Percentiles rank a stretch among this genome's conserved stretches.
phyloP scores from a whole-genome alignment of 2,329 filamentous ascomycete species.

The Ascochyta rabiei region DNA sequence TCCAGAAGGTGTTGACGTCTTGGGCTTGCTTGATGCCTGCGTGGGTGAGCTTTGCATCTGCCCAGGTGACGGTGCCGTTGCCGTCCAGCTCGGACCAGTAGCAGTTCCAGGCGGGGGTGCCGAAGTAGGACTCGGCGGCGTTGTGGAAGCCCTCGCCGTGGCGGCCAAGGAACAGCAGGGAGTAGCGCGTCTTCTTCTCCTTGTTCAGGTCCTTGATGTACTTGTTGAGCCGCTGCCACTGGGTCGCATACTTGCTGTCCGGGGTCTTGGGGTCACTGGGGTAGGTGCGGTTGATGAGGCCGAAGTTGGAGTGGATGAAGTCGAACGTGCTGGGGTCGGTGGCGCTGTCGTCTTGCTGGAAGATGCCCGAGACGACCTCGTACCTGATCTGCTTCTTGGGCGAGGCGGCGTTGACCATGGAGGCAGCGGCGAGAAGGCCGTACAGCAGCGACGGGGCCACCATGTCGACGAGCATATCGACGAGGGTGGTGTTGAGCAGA shows the following conservation, averaged over 20 bases:
- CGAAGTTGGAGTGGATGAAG: slow-evolving; percentile 61
- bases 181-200: slow-evolving; percentile 60
- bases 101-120: slow-evolving; percentile 72
- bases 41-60: slow-evolving; percentile 66
- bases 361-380: slow-evolving; percentile 66
- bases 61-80: slow-evolving; percentile 67
- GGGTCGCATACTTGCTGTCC: slow-evolving; percentile 55
- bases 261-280: slow-evolving; percentile 55
- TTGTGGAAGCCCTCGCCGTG: slow-evolving; percentile 73
- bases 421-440: slow-evolving; percentile 24
- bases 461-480: slow-evolving; percentile 24
- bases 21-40: slow-evolving; percentile 63
- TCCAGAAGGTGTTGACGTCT: slow-evolving; percentile 66
- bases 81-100: slow-evolving; percentile 71
- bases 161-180: slow-evolving; percentile 70
- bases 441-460: slow-evolving; percentile 25
- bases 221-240: slow-evolving; percentile 69
- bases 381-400: slow-evolving; percentile 59
- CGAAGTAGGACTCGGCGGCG: slow-evolving; percentile 69
- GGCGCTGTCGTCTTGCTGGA: slow-evolving; percentile 65
- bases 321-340: slow-evolving; percentile 63
- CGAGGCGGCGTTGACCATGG: slow-evolving; percentile 22
- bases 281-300: slow-evolving; percentile 68
- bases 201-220: slow-evolving; percentile 64
- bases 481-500: background rate